These are phyloP conservation scores for Venturia pyrina DNA, from an alignment of 2,329 filamentous ascomycete species.

Conservation along the genomic window DNA sequence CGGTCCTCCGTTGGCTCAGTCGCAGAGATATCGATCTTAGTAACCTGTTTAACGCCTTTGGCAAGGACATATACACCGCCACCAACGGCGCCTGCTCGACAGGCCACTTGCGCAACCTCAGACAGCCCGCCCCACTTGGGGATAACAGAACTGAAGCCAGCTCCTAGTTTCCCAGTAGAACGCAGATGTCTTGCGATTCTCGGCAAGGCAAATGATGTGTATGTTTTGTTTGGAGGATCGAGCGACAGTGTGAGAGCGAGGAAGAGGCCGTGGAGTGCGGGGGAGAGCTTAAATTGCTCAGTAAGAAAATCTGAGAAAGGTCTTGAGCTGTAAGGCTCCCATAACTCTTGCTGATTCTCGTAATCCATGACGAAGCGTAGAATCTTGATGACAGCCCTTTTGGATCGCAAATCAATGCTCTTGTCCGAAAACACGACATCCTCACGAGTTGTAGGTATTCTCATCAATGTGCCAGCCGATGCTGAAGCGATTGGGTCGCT, in stretches of 20 bases:
- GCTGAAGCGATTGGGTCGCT: neutral
- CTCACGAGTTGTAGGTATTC: slow-evolving; percentile 81
- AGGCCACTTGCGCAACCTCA: slow-evolving; percentile 84
- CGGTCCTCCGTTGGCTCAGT: slow-evolving; percentile 9
- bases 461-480: slow-evolving; percentile 37
- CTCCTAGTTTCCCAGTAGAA: slow-evolving; percentile 79
- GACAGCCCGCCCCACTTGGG: slow-evolving; percentile 88
- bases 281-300: slow-evolving; percentile 44
- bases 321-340: slow-evolving; percentile 46
- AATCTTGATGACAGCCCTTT: slow-evolving; percentile 86
- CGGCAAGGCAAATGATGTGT: slow-evolving; percentile 59
- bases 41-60: slow-evolving; percentile 44
- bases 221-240: slow-evolving; percentile 42
- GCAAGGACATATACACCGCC: slow-evolving; percentile 84
- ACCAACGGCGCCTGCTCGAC: slow-evolving; percentile 81
- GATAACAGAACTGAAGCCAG: slow-evolving; percentile 80
- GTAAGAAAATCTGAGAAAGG: slow-evolving; percentile 51
- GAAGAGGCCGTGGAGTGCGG: slow-evolving; percentile 54
- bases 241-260: slow-evolving; percentile 66
- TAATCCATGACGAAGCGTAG: slow-evolving; percentile 75
- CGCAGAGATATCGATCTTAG: slow-evolving; percentile 10
- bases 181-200: slow-evolving; percentile 69
- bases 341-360: slow-evolving; percentile 49
- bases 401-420: slow-evolving; percentile 66
- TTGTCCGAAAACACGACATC: slow-evolving; percentile 71